phyloP scores from a whole-genome alignment of 495 filamentous ascomycete genomes.

The Penicillium crystallinum region DNA sequence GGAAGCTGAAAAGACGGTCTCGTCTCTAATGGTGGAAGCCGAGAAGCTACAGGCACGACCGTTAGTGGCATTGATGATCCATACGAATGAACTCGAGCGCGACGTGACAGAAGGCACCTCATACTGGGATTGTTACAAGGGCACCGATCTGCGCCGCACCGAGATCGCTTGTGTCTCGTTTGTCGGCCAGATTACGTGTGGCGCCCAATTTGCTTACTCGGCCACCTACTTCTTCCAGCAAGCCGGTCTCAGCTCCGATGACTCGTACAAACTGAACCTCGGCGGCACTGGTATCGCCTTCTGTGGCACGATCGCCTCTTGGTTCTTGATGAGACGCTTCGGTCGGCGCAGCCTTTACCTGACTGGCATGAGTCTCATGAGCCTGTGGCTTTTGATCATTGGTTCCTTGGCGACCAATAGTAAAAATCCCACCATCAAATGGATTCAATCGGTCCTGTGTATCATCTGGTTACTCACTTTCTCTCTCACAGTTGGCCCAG shows the following conservation, averaged over 20 bases:
- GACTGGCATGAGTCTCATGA: slow-evolving; percentile 40
- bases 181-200: slow-evolving; percentile 25
- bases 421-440: slow-evolving; percentile 17
- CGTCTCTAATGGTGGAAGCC: slow-evolving; percentile 19
- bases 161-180: slow-evolving; percentile 31
- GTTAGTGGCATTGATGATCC: slow-evolving; percentile 46
- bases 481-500: slow-evolving; percentile 37
- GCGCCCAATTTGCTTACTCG: slow-evolving; percentile 26
- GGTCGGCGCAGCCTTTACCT: slow-evolving; percentile 52
- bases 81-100: slow-evolving; percentile 35
- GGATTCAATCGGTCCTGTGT: slow-evolving; percentile 29
- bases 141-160: slow-evolving; percentile 35
- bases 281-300: slow-evolving; percentile 43
- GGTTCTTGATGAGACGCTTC: slow-evolving; percentile 42
- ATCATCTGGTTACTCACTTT: slow-evolving; percentile 40
- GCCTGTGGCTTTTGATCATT: slow-evolving; percentile 38
- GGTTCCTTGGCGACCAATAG: slow-evolving; percentile 29
- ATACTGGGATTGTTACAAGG: slow-evolving; percentile 40
- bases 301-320: slow-evolving; percentile 47
- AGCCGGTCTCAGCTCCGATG: slow-evolving; percentile 25
- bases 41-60: slow-evolving; percentile 5
- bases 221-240: slow-evolving; percentile 44
- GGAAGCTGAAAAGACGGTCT: slow-evolving; percentile 47
- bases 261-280: slow-evolving; percentile 26
- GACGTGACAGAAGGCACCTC: slow-evolving; percentile 23